These are phyloP conservation scores for Pestalotiopsis fici DNA, from an alignment of 2,329 filamentous ascomycete species.

Conservation along the genomic window DNA sequence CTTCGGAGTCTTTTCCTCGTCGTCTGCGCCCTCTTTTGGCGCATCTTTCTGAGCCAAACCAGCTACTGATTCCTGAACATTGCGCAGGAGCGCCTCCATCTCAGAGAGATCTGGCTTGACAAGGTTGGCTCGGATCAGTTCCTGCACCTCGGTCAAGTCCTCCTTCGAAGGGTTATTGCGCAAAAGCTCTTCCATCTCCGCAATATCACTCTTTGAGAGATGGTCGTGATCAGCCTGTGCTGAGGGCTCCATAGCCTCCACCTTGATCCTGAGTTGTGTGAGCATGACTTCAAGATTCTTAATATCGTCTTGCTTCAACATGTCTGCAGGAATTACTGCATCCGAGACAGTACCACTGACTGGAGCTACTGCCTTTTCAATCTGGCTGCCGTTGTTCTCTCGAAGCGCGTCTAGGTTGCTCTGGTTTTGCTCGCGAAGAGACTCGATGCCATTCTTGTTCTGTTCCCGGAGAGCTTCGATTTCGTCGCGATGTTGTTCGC, in stretches of 20 bases:
- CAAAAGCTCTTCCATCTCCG: conserved; percentile 33
- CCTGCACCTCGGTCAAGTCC: conserved; percentile 51
- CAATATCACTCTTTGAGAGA: conserved; percentile 37
- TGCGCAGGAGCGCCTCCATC: conserved; percentile 49
- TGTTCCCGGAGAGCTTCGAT: conserved; percentile 61
- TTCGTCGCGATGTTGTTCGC: conserved; percentile 70
- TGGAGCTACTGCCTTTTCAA: conserved; percentile 32
- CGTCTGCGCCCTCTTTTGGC: conserved; percentile 1
- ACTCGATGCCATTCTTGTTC: conserved; percentile 71
- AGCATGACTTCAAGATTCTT: conserved; percentile 85
- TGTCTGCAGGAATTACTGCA: conserved; percentile 50
- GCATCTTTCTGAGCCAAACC: conserved; percentile 25
- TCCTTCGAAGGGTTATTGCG: conserved; percentile 43
- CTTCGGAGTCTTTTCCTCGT: conserved; percentile 7
- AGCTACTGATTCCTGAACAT: conserved; percentile 38
- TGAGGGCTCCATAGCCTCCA: conserved; percentile 72
- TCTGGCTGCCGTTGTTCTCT: conserved; percentile 31
- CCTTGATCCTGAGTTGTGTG: conserved; percentile 78
- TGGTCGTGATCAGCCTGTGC: conserved; percentile 31
- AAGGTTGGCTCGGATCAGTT: conserved; percentile 47
- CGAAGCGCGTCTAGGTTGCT: conserved; percentile 73
- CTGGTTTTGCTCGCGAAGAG: conserved; percentile 49
- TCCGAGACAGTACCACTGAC: conserved; percentile 53
- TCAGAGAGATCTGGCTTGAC: conserved; percentile 39
- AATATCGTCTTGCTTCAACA: conserved; percentile 70